A percentile compares a stretch with the other conserved stretches of the same genome.
Conservation (phyloP, 257 asterid genomes). For the Scutellaria minor region DNA sequence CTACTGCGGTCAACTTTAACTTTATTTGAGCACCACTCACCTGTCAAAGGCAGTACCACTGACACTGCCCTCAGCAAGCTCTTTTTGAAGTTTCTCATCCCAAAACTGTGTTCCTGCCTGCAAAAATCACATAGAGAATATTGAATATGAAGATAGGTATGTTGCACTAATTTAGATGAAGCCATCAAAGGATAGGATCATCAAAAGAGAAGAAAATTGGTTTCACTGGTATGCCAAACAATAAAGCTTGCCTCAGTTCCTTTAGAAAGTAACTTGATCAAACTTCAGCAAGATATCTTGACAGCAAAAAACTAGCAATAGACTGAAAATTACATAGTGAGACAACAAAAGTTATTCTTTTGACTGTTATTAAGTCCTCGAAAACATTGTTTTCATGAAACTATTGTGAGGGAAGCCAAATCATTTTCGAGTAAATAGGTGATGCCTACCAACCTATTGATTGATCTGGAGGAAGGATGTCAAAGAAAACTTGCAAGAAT, state of each 20-base stretch:
- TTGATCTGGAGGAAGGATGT: constrained; percentile 21
- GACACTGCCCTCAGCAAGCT: constrained; percentile 86
- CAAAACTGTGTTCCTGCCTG: constrained; percentile 99
- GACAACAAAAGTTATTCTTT: constrained; percentile 7
- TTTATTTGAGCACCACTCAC: constrained; percentile 39
- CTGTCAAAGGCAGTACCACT: constrained; percentile 95
- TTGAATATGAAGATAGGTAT: background rate
- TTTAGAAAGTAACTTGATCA: background rate
- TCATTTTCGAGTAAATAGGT: constrained; percentile 21
- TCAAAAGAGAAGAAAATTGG: constrained; percentile 1
- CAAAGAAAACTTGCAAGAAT: constrained; percentile 25
- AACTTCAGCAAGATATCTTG: constrained; percentile 22
- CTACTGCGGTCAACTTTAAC: constrained; percentile 23
- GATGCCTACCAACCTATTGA: constrained; percentile 23
- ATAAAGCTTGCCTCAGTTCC: background rate
- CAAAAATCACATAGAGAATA: constrained; percentile 35
- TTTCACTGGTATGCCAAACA: background rate
- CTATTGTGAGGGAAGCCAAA: constrained; percentile 20
- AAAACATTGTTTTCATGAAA: background rate
- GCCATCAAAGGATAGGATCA: constrained; percentile 19
- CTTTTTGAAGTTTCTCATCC: constrained; percentile 91
- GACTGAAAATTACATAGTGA: constrained; percentile 9
- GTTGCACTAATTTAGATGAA: background rate
- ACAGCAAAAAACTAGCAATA: background rate
- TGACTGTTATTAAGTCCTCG: constrained; percentile 22